Conservation (phyloP, 1,139 yeast genomes). For the Suhomyces coccinellae region DNA sequence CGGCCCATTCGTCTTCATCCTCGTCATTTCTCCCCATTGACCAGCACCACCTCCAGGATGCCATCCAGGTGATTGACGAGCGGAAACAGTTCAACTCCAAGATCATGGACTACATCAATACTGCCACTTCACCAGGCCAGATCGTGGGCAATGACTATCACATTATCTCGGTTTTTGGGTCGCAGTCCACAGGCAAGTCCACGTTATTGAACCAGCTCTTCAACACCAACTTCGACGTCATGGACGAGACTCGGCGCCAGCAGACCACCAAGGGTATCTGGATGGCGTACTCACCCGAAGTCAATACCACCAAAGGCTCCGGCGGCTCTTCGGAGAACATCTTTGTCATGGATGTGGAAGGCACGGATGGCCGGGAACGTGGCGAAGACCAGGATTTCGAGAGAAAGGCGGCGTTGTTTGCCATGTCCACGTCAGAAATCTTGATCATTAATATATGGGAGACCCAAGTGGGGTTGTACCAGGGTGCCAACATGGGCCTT, state of each 20-base stretch:
- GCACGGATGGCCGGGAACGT: constrained; percentile 96
- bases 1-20: constrained; percentile 25
- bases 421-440: constrained; percentile 87
- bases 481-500: constrained; percentile 96
- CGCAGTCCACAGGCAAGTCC: constrained; percentile 95
- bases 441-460: constrained; percentile 95
- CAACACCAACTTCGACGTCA: constrained; percentile 85
- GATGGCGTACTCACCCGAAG: constrained; percentile 65
- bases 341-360: constrained; percentile 95
- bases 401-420: constrained; percentile 92
- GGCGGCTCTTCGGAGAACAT: constrained; percentile 37
- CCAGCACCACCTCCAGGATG: constrained; percentile 32
- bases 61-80: constrained; percentile 81
- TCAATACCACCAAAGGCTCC: constrained; percentile 25
- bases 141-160: constrained; percentile 76
- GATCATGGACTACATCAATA: constrained; percentile 41
- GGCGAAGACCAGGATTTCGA: constrained; percentile 99
- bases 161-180: constrained; percentile 92
- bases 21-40: constrained; percentile 49
- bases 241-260: constrained; percentile 80
- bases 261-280: constrained; percentile 96
- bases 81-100: constrained; percentile 58
- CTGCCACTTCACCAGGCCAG: constrained; percentile 27
- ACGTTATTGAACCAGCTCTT: constrained; percentile 83
- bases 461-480: constrained; percentile 92